Evolutionary conservation across 805 yeast species (phyloP), one percentile per base, ranked within the genome.

Genomic region (Cyberlindnera nakhonratchasimensis): DNA sequence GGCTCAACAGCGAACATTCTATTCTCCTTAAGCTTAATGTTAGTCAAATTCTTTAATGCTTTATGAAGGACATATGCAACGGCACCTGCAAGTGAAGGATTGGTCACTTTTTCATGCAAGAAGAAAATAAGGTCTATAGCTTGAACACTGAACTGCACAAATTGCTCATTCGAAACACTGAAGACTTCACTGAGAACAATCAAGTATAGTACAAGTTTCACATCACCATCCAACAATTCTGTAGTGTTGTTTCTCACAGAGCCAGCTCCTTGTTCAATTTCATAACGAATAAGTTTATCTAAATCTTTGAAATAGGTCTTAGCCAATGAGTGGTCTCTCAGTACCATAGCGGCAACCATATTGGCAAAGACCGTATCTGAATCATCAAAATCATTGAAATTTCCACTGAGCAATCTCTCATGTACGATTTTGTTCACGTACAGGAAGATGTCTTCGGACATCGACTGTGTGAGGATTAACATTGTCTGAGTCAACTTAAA

Each of bases 221-320:
- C 82, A 61, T 93, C 98, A 31, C 89, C 72, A n/a, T 86, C 86
- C 21, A 80, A 70, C 20, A 84, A 70, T 23, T 84, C 90, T 6
- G 74, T 67, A 0, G 82, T 77, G 5, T 70, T 78, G 31, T 61
- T 73, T 58, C 96, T 74, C 0, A 80, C 67, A 1, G 75, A 63
- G 3, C 97, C 98, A 0, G 97, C 97, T 49, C 90, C 85, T 50
- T 81, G 86, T 10, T 66, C 66, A 17, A 91, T 70, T 56, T 91
- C 96, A 25, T 72, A 77, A 28, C 70, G 66, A 20, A 90, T 79
- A 39, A 72, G 72, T 5, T 67, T 47, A n/a, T 57, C 48, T 20
- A 68, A 40, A 9, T 43, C 46, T 1, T 48, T 37, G 40, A 66
- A 62, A 11, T 65, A 49, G n/a, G 41, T 42, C 5, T 19, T 18